These are phyloP conservation scores for Cystofilobasidium ferigula DNA, from an alignment of 768 basidiomycete genomes.

Conservation along the genomic window DNA sequence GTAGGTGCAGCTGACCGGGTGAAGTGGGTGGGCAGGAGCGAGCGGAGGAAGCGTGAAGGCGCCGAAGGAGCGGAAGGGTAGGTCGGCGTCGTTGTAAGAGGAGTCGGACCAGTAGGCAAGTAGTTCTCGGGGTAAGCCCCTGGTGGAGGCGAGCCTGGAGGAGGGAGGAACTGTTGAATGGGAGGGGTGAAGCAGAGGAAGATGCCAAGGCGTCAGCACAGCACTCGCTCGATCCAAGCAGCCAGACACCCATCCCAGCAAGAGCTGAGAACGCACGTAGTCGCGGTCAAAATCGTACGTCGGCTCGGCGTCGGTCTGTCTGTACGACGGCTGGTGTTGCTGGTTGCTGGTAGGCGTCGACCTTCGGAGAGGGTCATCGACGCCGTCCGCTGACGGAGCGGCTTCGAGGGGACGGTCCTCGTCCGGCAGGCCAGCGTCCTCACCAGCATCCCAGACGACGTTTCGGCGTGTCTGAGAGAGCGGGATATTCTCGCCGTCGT, in stretches of 20 bases:
- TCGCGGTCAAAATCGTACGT: constrained; percentile 25
- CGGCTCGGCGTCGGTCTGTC: background rate
- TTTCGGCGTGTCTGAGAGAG: constrained; percentile 3
- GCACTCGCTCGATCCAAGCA: background rate
- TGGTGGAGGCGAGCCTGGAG: constrained; percentile 23
- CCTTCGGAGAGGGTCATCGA: background rate
- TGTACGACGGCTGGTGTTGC: background rate
- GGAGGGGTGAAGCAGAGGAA: background rate
- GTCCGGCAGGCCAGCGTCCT: background rate
- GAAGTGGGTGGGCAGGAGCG: constrained; percentile 27
- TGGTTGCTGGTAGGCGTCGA: background rate
- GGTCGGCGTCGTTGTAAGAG: constrained; percentile 24
- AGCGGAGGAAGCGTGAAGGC: constrained; percentile 24
- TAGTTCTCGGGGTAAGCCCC: constrained; percentile 26
- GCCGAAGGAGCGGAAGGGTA: constrained; percentile 22
- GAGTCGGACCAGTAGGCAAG: constrained; percentile 21
- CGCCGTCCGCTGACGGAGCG: background rate
- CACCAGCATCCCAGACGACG: constrained; percentile 8
- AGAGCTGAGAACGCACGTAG: constrained; percentile 22
- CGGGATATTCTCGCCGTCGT: constrained; percentile 19
- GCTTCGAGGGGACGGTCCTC: background rate
- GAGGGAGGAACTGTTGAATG: constrained; percentile 19
- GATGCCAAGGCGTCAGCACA: constrained; percentile 1
- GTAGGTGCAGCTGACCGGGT: constrained; percentile 28
- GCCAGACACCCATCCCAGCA: no score